phyloP scores from a whole-genome alignment of 2,329 filamentous ascomycete genomes.

The Calycina herbarum region DNA sequence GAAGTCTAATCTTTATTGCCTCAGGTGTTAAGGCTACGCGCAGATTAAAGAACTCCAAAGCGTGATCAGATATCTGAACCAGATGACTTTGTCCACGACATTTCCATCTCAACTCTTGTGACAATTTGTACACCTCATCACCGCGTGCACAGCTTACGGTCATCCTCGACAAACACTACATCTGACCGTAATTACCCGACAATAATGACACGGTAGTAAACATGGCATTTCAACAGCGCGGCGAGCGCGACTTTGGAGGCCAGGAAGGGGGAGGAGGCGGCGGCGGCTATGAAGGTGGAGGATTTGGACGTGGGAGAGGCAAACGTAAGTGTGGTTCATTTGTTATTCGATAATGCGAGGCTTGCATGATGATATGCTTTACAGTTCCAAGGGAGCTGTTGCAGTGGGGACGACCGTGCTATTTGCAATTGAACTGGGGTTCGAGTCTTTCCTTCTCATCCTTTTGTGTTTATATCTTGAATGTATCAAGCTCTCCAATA shows the following conservation, averaged over 20 bases:
- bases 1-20: neutral
- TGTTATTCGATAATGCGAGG: neutral
- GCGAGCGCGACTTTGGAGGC: conserved; percentile 36
- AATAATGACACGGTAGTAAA: conserved; percentile 30
- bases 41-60: neutral
- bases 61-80: conserved; percentile 23
- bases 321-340: conserved; percentile 34
- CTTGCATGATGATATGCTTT: neutral
- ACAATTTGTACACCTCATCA: conserved; percentile 11
- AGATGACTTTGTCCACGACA: conserved; percentile 21
- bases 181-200: conserved; percentile 9
- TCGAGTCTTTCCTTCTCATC: neutral
- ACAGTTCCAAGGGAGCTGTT: conserved; percentile 1
- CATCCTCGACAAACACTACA: neutral
- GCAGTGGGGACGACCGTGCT: neutral
- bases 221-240: conserved; percentile 39
- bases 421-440: neutral
- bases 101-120: conserved; percentile 16
- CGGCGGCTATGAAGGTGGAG: conserved; percentile 21
- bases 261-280: conserved; percentile 24
- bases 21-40: neutral
- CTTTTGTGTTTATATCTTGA: neutral
- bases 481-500: conserved; percentile 6
- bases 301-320: conserved; percentile 34
- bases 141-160: neutral